phyloP scores from a whole-genome alignment of 1,284 basidiomycete genomes.

The Ceraceosorus bombacis region DNA sequence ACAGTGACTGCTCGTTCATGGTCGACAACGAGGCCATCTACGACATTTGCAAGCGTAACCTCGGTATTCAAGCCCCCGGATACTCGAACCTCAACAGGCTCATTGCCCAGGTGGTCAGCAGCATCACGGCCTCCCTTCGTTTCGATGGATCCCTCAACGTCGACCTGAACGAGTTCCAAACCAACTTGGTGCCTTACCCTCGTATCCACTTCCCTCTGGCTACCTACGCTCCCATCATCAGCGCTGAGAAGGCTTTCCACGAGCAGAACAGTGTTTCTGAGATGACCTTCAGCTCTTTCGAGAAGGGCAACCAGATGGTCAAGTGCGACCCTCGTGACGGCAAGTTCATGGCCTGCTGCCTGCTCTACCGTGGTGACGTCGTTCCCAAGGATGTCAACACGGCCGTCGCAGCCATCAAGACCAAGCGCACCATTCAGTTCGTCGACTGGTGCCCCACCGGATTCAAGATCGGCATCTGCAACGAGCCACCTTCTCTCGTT shows the following conservation, averaged over 20 bases:
- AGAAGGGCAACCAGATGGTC: conserved; percentile 94
- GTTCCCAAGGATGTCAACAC: conserved; percentile 94
- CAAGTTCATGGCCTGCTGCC: conserved; percentile 74
- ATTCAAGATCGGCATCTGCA: conserved; percentile 94
- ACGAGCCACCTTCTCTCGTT: conserved; percentile 82
- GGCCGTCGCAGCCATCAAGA: conserved; percentile 90
- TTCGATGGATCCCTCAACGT: conserved; percentile 98
- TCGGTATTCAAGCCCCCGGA: conserved; percentile 76
- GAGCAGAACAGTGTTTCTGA: conserved; percentile 97
- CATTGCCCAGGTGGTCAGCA: conserved; percentile 90
- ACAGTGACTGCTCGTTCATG: conserved; percentile 82
- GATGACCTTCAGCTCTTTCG: conserved; percentile 98
- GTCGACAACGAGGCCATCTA: conserved; percentile 62
- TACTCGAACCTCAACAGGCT: conserved; percentile 93
- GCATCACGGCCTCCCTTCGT: conserved; percentile 90
- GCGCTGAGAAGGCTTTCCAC: conserved; percentile 70
- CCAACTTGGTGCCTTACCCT: conserved; percentile 73
- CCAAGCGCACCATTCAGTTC: conserved; percentile 69
- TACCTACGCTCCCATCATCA: conserved; percentile 89
- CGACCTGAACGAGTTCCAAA: conserved; percentile 97
- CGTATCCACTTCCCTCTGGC: conserved; percentile 98
- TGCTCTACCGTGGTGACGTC: conserved; percentile 75
- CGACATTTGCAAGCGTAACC: conserved; percentile 95
- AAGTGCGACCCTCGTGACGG: conserved; percentile 50
- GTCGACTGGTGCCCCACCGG: conserved; percentile 95